A percentile compares a stretch with the other conserved stretches of the same genome.
Evolutionary conservation across 2,329 filamentous ascomycete species (phyloP).

Genomic region (Macrophomina pseudophaseolina): DNA sequence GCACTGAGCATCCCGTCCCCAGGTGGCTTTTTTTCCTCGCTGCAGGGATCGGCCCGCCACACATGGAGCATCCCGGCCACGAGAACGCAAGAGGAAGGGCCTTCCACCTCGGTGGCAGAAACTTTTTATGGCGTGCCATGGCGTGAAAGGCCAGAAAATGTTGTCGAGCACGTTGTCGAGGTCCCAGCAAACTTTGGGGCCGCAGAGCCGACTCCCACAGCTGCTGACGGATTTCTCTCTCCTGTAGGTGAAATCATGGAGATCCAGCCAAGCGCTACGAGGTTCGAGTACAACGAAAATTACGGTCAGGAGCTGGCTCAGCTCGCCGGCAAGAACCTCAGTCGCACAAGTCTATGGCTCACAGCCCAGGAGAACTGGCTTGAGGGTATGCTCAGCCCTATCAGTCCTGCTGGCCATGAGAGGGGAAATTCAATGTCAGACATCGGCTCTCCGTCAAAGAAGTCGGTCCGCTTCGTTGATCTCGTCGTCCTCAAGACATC

Average conservation of each 20-base stretch:
- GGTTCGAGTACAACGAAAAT: conserved; percentile 73
- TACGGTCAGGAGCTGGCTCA: conserved; percentile 77
- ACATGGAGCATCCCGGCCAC: conserved; percentile 72
- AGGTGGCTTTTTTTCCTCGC: conserved; percentile 86
- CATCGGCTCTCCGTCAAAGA: conserved; percentile 61
- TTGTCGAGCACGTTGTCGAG: conserved; percentile 27
- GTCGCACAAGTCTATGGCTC: conserved; percentile 87
- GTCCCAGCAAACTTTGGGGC: conserved; percentile 17
- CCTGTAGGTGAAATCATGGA: conserved; percentile 56
- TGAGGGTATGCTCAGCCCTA: conserved; percentile 47
- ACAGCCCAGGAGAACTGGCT: conserved; percentile 80
- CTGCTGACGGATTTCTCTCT: conserved; percentile 57
- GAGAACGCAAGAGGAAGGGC: conserved; percentile 54
- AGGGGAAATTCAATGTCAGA: conserved; percentile 28
- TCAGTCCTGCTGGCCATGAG: conserved; percentile 30
- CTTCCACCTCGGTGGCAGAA: conserved; percentile 89
- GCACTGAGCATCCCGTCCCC: conserved; percentile 89
- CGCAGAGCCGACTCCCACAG: conserved; percentile 55
- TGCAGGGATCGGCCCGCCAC: conserved; percentile 75
- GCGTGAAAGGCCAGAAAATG: conserved; percentile 41
- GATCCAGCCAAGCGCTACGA: conserved; percentile 67
- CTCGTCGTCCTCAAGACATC: conserved; percentile 33
- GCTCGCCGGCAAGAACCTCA: conserved; percentile 73
- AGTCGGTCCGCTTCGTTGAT: conserved; percentile 75
- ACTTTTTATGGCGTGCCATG: conserved; percentile 89